A percentile compares a stretch with the other conserved stretches of the same genome.
phyloP scores from a whole-genome alignment of 2,329 filamentous ascomycete genomes.

The Chaetothyriales sp. region DNA sequence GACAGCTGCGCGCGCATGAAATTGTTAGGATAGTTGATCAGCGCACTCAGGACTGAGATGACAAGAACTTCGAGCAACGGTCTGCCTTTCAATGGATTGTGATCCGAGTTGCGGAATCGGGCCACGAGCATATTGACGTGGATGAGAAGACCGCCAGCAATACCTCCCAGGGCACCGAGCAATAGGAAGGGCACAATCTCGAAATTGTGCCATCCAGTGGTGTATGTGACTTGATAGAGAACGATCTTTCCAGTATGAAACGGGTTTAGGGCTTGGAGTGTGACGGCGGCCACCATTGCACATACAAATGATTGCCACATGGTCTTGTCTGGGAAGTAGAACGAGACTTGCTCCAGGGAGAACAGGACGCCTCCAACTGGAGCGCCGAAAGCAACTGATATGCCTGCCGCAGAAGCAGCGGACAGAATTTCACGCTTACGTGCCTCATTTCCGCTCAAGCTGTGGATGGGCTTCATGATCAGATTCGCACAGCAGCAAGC shows the following conservation, averaged over 20 bases:
- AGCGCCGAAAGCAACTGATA: conserved; percentile 85
- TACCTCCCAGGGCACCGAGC: conserved; percentile 75
- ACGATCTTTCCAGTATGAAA: conserved; percentile 93
- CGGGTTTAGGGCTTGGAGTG: conserved; percentile 81
- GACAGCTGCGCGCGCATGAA: conserved; percentile 91
- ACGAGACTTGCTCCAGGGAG: conserved; percentile 90
- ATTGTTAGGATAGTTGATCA: conserved; percentile 89
- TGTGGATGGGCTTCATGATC: conserved; percentile 75
- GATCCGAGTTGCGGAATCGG: conserved; percentile 53
- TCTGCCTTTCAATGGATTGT: conserved; percentile 33
- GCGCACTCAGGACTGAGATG: conserved; percentile 66
- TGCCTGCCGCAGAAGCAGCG: conserved; percentile 78
- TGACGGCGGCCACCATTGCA: conserved; percentile 94
- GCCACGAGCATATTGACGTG: conserved; percentile 81
- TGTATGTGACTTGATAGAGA: conserved; percentile 89
- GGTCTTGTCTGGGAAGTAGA: conserved; percentile 96
- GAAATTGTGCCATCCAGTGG: conserved; percentile 81
- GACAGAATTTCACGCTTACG: conserved; percentile 87
- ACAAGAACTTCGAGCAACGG: conserved; percentile 66
- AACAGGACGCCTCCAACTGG: conserved; percentile 91
- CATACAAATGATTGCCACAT: conserved; percentile 99
- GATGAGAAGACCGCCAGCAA: conserved; percentile 91
- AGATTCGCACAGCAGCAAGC: conserved; percentile 92
- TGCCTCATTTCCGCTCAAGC: conserved; percentile 76
- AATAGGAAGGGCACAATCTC: conserved; percentile 78